A percentile compares a stretch with the other conserved stretches of the same genome.
Conservation (phyloP, 441 rosid genomes). For the Biscutella laevigata region DNA sequence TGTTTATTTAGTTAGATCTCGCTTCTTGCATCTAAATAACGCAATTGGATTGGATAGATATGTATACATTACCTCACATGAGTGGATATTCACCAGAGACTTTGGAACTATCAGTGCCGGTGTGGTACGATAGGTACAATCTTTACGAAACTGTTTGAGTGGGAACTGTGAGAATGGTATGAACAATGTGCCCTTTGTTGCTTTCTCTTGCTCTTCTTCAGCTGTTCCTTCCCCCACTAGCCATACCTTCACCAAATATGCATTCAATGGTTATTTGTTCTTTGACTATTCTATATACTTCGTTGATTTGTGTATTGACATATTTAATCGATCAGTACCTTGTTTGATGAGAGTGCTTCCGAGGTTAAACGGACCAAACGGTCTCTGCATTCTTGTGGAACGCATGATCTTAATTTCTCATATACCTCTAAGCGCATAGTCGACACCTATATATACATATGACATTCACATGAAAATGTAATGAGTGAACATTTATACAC, state of each 20-base stretch:
- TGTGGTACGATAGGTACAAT: conserved; percentile 46
- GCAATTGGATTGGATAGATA: not conserved
- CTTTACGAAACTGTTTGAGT: conserved; percentile 36
- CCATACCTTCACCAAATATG: conserved; percentile 41
- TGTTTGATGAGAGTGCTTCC: conserved; percentile 12
- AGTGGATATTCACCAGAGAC: conserved; percentile 51
- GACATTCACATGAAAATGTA: not conserved
- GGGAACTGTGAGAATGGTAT: conserved; percentile 65
- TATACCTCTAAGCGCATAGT: conserved; percentile 25
- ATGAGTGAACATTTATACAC: not conserved
- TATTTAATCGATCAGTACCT: conserved; percentile 7
- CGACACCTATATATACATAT: conserved; percentile 32
- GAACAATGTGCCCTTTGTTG: conserved; percentile 49
- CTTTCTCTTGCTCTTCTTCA: conserved; percentile 43
- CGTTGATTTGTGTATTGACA: not conserved
- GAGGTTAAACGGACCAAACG: conserved; percentile 27
- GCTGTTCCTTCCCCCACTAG: conserved; percentile 44
- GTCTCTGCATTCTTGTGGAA: conserved; percentile 9
- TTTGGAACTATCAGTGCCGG: conserved; percentile 49
- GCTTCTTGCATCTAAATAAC: not conserved
- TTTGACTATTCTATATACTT: not conserved
- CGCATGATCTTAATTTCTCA: conserved; percentile 29
- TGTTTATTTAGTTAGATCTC: not conserved
- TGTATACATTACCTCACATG: conserved; percentile 50
- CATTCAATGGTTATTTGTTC: not conserved